Base-by-base conservation (phyloP, 2,329 filamentous ascomycete species). In the Pseudogymnoascus sp. region DNA sequence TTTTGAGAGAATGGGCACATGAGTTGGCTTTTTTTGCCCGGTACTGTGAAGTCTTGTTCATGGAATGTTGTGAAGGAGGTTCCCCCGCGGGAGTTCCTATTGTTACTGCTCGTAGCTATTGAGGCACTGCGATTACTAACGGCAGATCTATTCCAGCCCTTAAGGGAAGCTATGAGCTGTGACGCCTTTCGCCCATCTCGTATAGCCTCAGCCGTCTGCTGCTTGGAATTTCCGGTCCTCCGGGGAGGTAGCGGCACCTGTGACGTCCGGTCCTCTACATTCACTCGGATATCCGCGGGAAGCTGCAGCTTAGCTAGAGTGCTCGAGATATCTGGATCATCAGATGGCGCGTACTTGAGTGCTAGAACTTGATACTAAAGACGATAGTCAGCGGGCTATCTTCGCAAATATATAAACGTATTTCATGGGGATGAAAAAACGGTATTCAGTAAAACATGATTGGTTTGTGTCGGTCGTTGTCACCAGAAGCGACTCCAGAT, bases 11-110 rank as follows among this genome's bases (percentile, higher is more conserved):
- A 96, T 0, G 92, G 92, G 75, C 92, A 97, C 67, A 85, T 84
- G 60, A 97, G 78, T 66, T 83, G 84, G 68, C 92, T 90, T 69
- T 89, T 90, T 70, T 86, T 91, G 64, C 92, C 92, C 72, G 87
- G 81, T 35, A 92, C 89, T 16, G 92, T 97, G 70, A 96, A 97
- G 75, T 97, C 92, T 76, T 89, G 89, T 77, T 96, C 92, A 71
- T 96, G 77, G 38, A 84, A 80, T 59, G 83, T 86, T 61, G 85
- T 86, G 72, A 84, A 79, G 65, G 85, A 83, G 16, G 85, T 85
- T 71, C 73, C 73, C 58, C 76, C 72, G 60, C 74, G 69, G 64
- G 77, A 78, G 35, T 71, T 72, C 68, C 74, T 76, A 69, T 73
- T 70, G 68, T 73, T 70, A 70, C 69, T 71, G 55, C 64, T 67